These are phyloP conservation scores for Colletotrichum phormii DNA, from an alignment of 2,329 filamentous ascomycete genomes.

Conservation along the genomic window DNA sequence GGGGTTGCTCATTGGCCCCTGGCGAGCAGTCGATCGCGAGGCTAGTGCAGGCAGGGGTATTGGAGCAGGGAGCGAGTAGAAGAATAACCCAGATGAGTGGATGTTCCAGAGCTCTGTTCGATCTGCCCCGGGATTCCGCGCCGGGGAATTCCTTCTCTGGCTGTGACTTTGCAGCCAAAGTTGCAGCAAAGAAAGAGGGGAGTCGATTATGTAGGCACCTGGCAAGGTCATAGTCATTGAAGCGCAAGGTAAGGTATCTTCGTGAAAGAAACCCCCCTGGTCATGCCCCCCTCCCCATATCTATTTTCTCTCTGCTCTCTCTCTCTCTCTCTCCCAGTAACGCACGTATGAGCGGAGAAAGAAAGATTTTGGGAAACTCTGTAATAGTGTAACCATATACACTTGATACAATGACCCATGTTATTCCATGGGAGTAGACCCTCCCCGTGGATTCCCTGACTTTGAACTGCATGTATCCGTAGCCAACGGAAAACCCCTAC, in stretches of 20 bases:
- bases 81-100: conserved; percentile 34
- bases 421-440: neutral
- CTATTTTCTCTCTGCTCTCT: neutral
- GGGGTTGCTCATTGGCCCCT: conserved; percentile 25
- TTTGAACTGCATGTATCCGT: neutral
- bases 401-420: neutral
- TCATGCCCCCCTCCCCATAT: neutral
- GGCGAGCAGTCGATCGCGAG: conserved; percentile 29
- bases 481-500: conserved; percentile 15
- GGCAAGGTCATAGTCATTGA: neutral
- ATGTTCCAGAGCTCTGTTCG: conserved; percentile 34
- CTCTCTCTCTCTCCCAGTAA: neutral
- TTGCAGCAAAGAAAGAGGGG: neutral
- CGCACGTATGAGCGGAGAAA: conserved; percentile 15
- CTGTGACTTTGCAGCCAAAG: conserved; percentile 12
- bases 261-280: neutral
- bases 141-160: conserved; percentile 20
- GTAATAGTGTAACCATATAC: neutral
- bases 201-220: neutral
- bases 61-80: conserved; percentile 18
- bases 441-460: neutral
- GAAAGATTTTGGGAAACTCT: neutral
- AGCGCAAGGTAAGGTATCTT: neutral
- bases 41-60: conserved; percentile 31
- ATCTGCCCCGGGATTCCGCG: conserved; percentile 36